These are phyloP conservation scores for Fraxinus baroniana DNA, from an alignment of 305 asterid genomes.

Conservation along the genomic window DNA sequence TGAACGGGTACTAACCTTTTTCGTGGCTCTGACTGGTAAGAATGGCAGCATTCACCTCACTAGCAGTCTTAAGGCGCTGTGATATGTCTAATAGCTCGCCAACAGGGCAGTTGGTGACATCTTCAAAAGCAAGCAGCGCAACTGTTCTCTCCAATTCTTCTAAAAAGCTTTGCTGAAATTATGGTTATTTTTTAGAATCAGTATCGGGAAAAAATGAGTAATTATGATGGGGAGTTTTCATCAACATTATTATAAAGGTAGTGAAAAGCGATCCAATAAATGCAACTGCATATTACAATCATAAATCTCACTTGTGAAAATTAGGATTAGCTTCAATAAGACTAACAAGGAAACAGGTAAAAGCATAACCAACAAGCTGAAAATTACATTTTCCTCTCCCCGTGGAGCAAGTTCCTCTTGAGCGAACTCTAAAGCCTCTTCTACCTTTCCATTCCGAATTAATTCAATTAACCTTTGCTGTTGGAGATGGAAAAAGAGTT, in stretches of 20 bases:
- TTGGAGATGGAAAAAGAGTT: slow-evolving; percentile 85
- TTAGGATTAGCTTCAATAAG: not conserved
- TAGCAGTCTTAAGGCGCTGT: slow-evolving; percentile 55
- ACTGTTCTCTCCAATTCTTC: slow-evolving; percentile 91
- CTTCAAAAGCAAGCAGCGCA: slow-evolving; percentile 86
- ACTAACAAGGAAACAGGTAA: not conserved
- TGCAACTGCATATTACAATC: not conserved
- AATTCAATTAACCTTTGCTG: slow-evolving; percentile 89
- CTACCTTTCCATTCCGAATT: slow-evolving; percentile 78
- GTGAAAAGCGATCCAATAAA: too few species aligned
- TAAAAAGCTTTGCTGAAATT: slow-evolving; percentile 60
- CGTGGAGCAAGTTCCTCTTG: slow-evolving; percentile 98
- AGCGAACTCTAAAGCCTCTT: slow-evolving; percentile 93
- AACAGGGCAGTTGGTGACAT: slow-evolving; percentile 65
- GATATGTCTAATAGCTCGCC: slow-evolving; percentile 75
- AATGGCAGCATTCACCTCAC: slow-evolving; percentile 58
- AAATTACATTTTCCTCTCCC: slow-evolving; percentile 88
- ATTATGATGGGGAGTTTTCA: too few species aligned
- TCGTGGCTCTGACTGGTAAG: slow-evolving; percentile 64
- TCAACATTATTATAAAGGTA: too few species aligned
- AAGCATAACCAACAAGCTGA: slow-evolving; percentile 9
- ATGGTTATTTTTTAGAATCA: not conserved
- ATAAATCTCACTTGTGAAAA: not conserved
- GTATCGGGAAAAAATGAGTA: not conserved
- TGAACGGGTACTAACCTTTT: slow-evolving; percentile 36